These are phyloP conservation scores for Platismatia glauca DNA, from an alignment of 495 filamentous ascomycete species.

Conservation along the genomic window DNA sequence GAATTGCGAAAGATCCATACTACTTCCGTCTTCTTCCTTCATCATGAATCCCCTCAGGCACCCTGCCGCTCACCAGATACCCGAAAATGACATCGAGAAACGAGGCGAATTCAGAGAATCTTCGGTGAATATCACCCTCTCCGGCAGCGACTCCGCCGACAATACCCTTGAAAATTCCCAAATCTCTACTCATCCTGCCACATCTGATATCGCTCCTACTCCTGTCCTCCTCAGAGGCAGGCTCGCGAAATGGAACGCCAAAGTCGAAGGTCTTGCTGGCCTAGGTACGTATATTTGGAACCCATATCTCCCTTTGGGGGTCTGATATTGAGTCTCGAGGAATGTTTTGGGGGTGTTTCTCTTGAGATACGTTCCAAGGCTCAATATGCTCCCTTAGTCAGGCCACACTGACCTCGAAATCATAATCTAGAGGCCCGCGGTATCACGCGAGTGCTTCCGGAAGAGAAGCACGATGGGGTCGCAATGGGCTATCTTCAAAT, in stretches of 20 bases:
- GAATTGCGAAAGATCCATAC: background rate
- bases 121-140: slow-evolving; percentile 1
- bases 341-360: background rate
- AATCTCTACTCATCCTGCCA: background rate
- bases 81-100: slow-evolving; percentile 22
- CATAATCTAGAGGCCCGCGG: slow-evolving; percentile 10
- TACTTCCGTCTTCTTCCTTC: background rate
- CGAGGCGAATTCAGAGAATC: slow-evolving; percentile 9
- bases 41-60: slow-evolving; percentile 14
- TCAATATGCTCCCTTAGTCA: background rate
- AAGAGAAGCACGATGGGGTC: slow-evolving; percentile 10
- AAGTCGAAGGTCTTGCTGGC: slow-evolving; percentile 18
- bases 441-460: slow-evolving; percentile 16
- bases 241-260: slow-evolving; percentile 15
- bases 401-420: background rate
- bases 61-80: slow-evolving; percentile 12
- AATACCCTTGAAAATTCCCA: background rate
- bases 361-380: background rate
- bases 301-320: background rate
- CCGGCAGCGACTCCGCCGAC: slow-evolving; percentile 13
- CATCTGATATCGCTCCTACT: slow-evolving; percentile 24
- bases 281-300: background rate
- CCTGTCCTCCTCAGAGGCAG: slow-evolving; percentile 19
- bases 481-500: slow-evolving; percentile 17
- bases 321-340: background rate